Evolutionary conservation across 1,284 basidiomycete genomes (phyloP).

Genomic region (Rhodotorula sp.): DNA sequence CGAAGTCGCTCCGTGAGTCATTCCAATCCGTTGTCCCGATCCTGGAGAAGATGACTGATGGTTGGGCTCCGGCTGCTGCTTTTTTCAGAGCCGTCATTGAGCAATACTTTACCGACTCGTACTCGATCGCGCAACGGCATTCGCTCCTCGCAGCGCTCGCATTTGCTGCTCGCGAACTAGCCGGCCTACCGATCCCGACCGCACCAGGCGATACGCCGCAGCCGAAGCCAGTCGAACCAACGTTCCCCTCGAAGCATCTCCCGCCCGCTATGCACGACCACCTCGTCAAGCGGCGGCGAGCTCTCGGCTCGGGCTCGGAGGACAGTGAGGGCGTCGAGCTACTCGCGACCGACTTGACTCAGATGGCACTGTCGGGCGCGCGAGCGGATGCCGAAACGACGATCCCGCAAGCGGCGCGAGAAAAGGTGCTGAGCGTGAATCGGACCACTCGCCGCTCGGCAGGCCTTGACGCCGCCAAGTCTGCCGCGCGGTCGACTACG

Average conservation of each 20-base stretch:
- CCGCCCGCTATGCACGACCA: slow-evolving; percentile 22
- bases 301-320: neutral
- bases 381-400: slow-evolving; percentile 55
- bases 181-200: slow-evolving; percentile 55
- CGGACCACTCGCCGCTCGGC: slow-evolving; percentile 6
- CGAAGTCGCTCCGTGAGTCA: slow-evolving; percentile 71
- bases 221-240: neutral
- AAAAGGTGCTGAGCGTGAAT: slow-evolving; percentile 68
- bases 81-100: slow-evolving; percentile 72
- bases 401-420: slow-evolving; percentile 63
- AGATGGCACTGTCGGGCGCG: slow-evolving; percentile 59
- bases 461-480: neutral
- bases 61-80: too few species aligned
- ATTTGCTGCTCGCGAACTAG: slow-evolving; percentile 77
- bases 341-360: slow-evolving; percentile 62
- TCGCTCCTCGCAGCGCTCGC: slow-evolving; percentile 82
- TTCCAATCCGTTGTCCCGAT: too few species aligned
- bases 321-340: slow-evolving; percentile 46
- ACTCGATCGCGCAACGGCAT: slow-evolving; percentile 78
- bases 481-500: neutral
- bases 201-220: neutral
- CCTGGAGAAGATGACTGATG: too few species aligned
- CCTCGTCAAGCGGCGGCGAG: neutral
- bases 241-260: slow-evolving; percentile 29
- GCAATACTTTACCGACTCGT: slow-evolving; percentile 88